Evolutionary conservation across 1,284 basidiomycete genomes (phyloP), one percentile per base, ranked within the genome.

Genomic region (Hemileia vastatrix): DNA sequence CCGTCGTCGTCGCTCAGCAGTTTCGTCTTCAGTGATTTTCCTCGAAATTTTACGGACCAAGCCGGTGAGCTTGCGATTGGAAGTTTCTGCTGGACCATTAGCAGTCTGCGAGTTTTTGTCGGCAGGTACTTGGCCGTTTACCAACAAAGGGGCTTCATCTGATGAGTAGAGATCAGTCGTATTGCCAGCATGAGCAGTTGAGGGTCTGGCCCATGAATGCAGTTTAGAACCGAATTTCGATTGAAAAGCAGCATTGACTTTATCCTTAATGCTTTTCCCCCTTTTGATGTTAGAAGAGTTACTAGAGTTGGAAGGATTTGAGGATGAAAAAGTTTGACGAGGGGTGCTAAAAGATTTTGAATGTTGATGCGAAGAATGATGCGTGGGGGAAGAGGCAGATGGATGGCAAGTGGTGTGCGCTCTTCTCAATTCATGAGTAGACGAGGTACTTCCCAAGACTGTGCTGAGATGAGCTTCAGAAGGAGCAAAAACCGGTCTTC

Each of bases 41-140:
- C 51, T 51, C n/a, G 58, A 61, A 52, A 61, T 53, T 45, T 50
- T 31, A 31, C 58, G 58, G 32, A 45, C 50, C 6, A 61, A 52
- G 13, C 48, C 58, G 24, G 40, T 52, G 15, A 61, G n/a, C 8
- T 18, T 18, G 19, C n/a, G 4, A 19, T 49, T 49, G n/a, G 48
- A 2, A 18, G 2, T 49, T 49, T 49, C 18, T 21, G 48, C n/a
- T 5, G 45, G 9, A 11, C 18, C 11, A 18, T 18, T 19, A 11
- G 19, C 4, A 23, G n/a, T 49, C 19, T 18, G n/a, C n/a, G 4
- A 49, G 2, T 3, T 19, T 49, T 49, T 19, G 3, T 11, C 24
- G 48, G 4, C n/a, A 43, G 40, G n/a, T 43, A n/a, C 8, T 8
- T 8, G 40, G 40, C 8, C 40, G 8, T 43, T 43, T 43, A n/a